phyloP scores from a whole-genome alignment of 768 basidiomycete species.

The Coprinopsis sp. region DNA sequence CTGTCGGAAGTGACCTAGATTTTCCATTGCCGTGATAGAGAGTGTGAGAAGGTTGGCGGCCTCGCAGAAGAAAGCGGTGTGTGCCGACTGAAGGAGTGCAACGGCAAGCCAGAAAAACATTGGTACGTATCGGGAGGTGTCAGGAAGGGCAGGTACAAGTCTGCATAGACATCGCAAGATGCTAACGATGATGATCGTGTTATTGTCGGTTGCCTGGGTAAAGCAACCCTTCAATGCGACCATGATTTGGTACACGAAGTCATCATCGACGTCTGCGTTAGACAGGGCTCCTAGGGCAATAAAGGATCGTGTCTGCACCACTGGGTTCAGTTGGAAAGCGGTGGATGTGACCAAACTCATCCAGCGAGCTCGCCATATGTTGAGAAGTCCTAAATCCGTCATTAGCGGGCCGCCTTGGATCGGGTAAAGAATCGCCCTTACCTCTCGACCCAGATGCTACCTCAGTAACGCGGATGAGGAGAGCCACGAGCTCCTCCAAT shows the following conservation, averaged over 20 bases:
- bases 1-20: constrained; percentile 53
- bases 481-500: constrained; percentile 59
- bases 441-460: constrained; percentile 66
- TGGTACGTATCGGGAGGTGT: constrained; percentile 66
- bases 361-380: constrained; percentile 92
- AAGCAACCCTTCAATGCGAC: constrained; percentile 79
- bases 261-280: constrained; percentile 83
- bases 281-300: constrained; percentile 80
- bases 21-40: constrained; percentile 60
- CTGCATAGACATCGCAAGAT: constrained; percentile 86
- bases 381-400: constrained; percentile 55
- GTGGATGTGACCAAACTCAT: constrained; percentile 85
- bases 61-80: constrained; percentile 64
- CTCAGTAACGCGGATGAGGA: constrained; percentile 62
- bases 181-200: constrained; percentile 70
- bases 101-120: constrained; percentile 88
- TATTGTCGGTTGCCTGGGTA: constrained; percentile 58
- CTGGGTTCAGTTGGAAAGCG: constrained; percentile 85
- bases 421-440: background rate
- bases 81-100: constrained; percentile 73
- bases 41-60: constrained; percentile 63
- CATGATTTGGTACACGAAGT: constrained; percentile 89
- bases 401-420: constrained; percentile 1
- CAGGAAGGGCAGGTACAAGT: constrained; percentile 65
- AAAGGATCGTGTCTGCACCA: constrained; percentile 86